Evolutionary conservation across 768 basidiomycete species (phyloP), one percentile per base, ranked within the genome.

Genomic region (Russula olivacea): DNA sequence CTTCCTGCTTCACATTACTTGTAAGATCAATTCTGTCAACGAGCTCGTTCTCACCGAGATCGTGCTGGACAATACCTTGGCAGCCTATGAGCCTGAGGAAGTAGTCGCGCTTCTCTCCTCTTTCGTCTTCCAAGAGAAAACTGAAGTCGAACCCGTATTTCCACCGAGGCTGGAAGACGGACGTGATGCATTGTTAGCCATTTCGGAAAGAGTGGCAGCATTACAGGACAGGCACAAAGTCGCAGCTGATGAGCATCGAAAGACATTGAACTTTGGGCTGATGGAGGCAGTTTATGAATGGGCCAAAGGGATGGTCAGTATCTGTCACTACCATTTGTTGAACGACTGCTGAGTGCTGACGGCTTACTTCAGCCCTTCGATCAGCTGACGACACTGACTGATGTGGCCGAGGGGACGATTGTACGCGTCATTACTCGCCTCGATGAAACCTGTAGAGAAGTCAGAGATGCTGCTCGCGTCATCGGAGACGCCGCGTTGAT

Each of bases 101-200:
- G 93, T 96, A 55, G 97, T 96, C 45, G 95, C 97, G 2, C 80
- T 99, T 30, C 81, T 99, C 6, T 98, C 96, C 4, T 91, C 91
- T 71, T 98, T 99, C 72, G 89, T 99, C 47, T 99, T 99, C 74
- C 97, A 98, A 73, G 97, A 99, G 73, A 98, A 97, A 77, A 93
- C 94, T 15, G 93, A 97, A 9, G 79, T 86, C 9, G 92, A 95
- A 68, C 95, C 97, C 23, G 73, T 80, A 3, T 80, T 99, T 56
- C 86, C 93, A 12, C 81, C 85, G 12, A 88, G 87, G 71, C 78
- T 99, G 19, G 82, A 89, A 72, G 80, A 84, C 69, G 97, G 96
- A 15, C 79, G 90, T 50, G 87, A 87, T 19, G 83, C 84, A 14
- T 92, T 99, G 60, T 69, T 86, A 57, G 80, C 78, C 5, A 90